Evolutionary conservation across 2,329 filamentous ascomycete species (phyloP).

Genomic region (Hymenoscyphus occultus): DNA sequence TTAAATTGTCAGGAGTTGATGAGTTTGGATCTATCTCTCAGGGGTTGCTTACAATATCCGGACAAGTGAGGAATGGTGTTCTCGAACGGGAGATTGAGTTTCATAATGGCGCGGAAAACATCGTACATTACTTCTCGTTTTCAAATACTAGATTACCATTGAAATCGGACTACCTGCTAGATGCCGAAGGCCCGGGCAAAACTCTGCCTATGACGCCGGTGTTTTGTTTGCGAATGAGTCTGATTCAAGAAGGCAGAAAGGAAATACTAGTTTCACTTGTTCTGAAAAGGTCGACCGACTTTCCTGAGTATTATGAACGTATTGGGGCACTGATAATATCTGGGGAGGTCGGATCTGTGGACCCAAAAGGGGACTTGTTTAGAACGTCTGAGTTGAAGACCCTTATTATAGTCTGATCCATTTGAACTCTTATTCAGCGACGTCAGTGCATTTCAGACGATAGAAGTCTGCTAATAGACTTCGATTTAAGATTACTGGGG

Average conservation of each 20-base stretch:
- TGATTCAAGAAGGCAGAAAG: neutral
- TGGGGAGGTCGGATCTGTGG: neutral
- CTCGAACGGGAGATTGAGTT: neutral
- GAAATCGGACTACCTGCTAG: neutral
- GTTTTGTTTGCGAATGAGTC: neutral
- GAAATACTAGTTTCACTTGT: conserved; percentile 7
- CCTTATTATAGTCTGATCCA: neutral
- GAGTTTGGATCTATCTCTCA: conserved; percentile 1
- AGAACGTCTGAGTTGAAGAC: neutral
- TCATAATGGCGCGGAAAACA: neutral
- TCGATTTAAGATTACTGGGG: too few species aligned
- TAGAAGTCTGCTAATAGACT: neutral
- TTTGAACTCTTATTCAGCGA: neutral
- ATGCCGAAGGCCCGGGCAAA: neutral
- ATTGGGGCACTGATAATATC: conserved; percentile 6
- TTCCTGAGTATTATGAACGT: neutral
- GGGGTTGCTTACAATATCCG: conserved; percentile 5
- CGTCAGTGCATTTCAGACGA: neutral
- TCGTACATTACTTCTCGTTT: neutral
- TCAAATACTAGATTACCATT: neutral
- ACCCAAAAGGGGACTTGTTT: neutral
- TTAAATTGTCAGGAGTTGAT: neutral
- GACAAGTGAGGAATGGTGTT: neutral
- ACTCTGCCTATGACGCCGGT: neutral
- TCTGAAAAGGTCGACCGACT: conserved; percentile 4